These are phyloP conservation scores for Lachancea mirantina DNA, from an alignment of 805 yeast genomes.

Conservation along the genomic window DNA sequence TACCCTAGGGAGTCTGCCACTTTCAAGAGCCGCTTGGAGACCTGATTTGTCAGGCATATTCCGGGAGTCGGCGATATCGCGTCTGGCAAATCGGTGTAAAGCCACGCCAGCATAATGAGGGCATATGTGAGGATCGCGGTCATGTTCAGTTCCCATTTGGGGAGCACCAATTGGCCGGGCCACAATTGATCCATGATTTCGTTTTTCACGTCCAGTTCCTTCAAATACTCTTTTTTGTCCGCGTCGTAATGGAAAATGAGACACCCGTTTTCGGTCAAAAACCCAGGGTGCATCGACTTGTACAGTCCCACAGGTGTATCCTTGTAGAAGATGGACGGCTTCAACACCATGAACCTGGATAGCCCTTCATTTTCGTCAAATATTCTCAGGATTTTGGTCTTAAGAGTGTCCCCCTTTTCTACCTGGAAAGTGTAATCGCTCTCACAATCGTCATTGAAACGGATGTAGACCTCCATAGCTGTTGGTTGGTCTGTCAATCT, in stretches of 20 bases:
- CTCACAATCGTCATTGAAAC: slow-evolving; percentile 79
- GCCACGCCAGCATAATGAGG: slow-evolving; percentile 52
- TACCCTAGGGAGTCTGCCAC: slow-evolving; percentile 32
- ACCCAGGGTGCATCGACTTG: slow-evolving; percentile 58
- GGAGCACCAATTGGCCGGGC: slow-evolving; percentile 80
- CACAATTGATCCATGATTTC: slow-evolving; percentile 54
- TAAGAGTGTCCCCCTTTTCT: slow-evolving; percentile 50
- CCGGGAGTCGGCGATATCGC: slow-evolving; percentile 89
- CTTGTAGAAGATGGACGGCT: slow-evolving; percentile 73
- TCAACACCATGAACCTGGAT: slow-evolving; percentile 58
- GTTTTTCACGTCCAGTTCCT: slow-evolving; percentile 42
- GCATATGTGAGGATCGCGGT: slow-evolving; percentile 13
- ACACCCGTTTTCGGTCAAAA: slow-evolving; percentile 75
- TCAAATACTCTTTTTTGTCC: slow-evolving; percentile 38
- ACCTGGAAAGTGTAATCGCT: slow-evolving; percentile 86
- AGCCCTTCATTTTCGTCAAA: slow-evolving; percentile 36
- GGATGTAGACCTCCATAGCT: slow-evolving; percentile 51
- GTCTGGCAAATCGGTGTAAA: slow-evolving; percentile 91
- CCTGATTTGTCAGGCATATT: slow-evolving; percentile 61
- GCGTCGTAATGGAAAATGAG: slow-evolving; percentile 61
- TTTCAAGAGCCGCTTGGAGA: slow-evolving; percentile 33
- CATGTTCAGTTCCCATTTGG: slow-evolving; percentile 26
- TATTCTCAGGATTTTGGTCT: slow-evolving; percentile 46
- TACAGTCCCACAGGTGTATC: slow-evolving; percentile 57
- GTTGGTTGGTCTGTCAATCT: no score